Evolutionary conservation across 208 protist species (phyloP), one percentile per base, ranked within the genome.

Genomic region (Trichomonas gallinae): DNA sequence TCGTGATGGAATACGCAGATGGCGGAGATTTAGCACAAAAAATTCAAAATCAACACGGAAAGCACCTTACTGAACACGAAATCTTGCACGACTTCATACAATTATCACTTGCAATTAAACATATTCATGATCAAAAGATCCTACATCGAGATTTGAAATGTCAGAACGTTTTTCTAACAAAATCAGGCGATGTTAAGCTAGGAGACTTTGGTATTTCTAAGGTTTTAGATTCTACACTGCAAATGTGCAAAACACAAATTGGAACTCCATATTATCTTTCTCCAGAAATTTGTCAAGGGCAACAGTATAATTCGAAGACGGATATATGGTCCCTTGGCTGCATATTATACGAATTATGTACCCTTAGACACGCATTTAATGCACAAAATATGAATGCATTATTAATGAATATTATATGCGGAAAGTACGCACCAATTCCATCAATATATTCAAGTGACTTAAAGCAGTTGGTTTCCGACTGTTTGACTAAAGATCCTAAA

Each of bases 61-160:
- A 48, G 23, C 49, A 81, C 49, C 46, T 89, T 46, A 72, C 72
- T 42, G 87, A 96, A 48, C 6, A 93, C 44, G 45, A 97, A 93
- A 46, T 97, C 21, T 48, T 51, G 10, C 17, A 85, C 38, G 34
- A 81, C 31, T 96, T 96, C 31, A 96, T 97, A 31, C 97, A 98
- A 96, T 96, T 98, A 8, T 96, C 85, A 44, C 58, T 98, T 23
- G 98, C 97, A 38, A 63, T 98, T 0, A 97, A 98, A 58, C 97
- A 98, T 46, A 96, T 98, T 36, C 98, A 98, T 96, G 97, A 97
- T 34, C 81, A 96, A 23, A 98, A 98, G 44, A 97, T 98, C 42
- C 91, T 98, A 10, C 98, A 98, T 96, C 97, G 98, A 36, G 98
- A 98, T 96, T 26, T 98, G 11, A 96, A 97, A 46, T n/a, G 34